phyloP scores from a whole-genome alignment of 2,329 filamentous ascomycete species.

The Plectosphaerella sp. region DNA sequence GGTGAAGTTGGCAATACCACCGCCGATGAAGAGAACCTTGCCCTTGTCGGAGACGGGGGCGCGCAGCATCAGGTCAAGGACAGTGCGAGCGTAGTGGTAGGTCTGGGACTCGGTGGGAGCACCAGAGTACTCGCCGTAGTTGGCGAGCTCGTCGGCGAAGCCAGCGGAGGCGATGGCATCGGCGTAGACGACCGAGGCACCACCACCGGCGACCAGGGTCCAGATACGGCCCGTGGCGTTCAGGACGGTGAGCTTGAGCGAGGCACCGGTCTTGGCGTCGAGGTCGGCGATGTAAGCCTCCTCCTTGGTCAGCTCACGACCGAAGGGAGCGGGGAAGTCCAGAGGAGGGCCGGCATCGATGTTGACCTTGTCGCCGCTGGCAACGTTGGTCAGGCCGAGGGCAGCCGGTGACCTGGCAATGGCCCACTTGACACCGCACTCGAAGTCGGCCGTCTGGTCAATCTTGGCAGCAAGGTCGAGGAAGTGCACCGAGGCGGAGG shows the following conservation, averaged over 20 bases:
- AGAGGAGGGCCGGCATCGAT: slow-evolving; percentile 96
- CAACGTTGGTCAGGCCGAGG: slow-evolving; percentile 72
- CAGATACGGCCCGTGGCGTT: slow-evolving; percentile 90
- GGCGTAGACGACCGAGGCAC: slow-evolving; percentile 98
- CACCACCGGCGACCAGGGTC: slow-evolving; percentile 98
- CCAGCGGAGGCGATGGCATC: slow-evolving; percentile 96
- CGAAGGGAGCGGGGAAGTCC: slow-evolving; percentile 98
- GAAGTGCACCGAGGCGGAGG: slow-evolving; percentile 94
- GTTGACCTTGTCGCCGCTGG: slow-evolving; percentile 72
- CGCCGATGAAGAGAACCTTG: slow-evolving; percentile 99
- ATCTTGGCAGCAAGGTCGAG: slow-evolving; percentile 97
- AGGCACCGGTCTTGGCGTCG: slow-evolving; percentile 98
- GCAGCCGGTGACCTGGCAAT: slow-evolving; percentile 87
- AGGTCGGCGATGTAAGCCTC: slow-evolving; percentile 98
- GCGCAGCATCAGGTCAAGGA: slow-evolving; percentile 95
- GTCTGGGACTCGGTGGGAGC: slow-evolving; percentile 98
- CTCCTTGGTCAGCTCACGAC: slow-evolving; percentile 97
- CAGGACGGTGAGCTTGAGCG: slow-evolving; percentile 94
- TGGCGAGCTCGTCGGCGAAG: slow-evolving; percentile 93
- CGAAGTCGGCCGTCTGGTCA: slow-evolving; percentile 98
- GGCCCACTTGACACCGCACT: slow-evolving; percentile 99
- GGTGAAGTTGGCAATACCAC: slow-evolving; percentile 99
- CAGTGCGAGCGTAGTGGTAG: slow-evolving; percentile 96
- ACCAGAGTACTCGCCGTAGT: slow-evolving; percentile 99
- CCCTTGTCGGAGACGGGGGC: slow-evolving; percentile 79